Evolutionary conservation across 2,329 filamentous ascomycete species (phyloP), one percentile per base, ranked within the genome.

Genomic region (Fusarium mundagurra): DNA sequence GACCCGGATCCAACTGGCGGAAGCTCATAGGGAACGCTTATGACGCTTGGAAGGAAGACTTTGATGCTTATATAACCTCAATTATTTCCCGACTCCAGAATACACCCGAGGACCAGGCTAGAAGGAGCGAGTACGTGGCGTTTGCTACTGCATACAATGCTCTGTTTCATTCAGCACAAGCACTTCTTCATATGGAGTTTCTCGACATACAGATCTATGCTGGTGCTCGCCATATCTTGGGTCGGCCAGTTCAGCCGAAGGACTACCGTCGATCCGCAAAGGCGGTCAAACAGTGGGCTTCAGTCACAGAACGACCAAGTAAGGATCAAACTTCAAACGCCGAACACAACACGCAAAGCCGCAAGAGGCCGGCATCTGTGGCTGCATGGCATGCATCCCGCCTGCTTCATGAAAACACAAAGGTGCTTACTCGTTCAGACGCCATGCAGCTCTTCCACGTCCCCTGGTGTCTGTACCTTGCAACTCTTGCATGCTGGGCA

Each of bases 401-500:
- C 1, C 22, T 63, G 3, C 51, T 63, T 16, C 60, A 63, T 9
- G 60, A 63, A 33, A 63, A 63, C 33, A 63, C 22, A 6, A 59
- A 63, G 13, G 51, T 63, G 5, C 51, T 63, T 6, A 59, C 60
- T 17, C 51, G 39, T 6, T 63, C 60, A 22, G 60, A 63, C 10
- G 60, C 60, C 4, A 63, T 63, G 60, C 60, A 63, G 13, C 51
- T 63, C n/a, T 63, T 63, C 10, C 60, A 63, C 6, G 51, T 63
- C 24, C 60, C 60, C 6, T 63, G 60, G 60, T 63, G 60, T n/a
- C 22, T 63, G 12, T 63, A 63, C 22, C 24, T 63, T 11, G 51
- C 60, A 12, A 63, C 60, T 0, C 22, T 63, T 1, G 51, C 39
- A 22, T 63, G 60, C 22, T 63, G 60, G 60, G 60, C 60, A 11